These are phyloP conservation scores for Lagerstroemia speciosa DNA, from an alignment of 345 rosid species.

Conservation along the genomic window DNA sequence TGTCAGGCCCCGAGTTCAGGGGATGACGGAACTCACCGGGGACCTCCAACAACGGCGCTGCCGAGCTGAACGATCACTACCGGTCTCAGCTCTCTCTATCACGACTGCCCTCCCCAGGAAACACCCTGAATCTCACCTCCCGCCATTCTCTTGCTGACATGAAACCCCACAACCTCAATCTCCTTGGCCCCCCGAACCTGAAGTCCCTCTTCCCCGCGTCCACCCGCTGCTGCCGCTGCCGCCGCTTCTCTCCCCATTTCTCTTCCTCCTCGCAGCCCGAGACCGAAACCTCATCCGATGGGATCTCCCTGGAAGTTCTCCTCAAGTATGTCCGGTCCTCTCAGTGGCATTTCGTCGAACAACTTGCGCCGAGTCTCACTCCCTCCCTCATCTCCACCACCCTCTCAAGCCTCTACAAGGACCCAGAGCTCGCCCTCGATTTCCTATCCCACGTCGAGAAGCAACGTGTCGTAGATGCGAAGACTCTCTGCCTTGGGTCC, in stretches of 20 bases:
- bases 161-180: slow-evolving; percentile 20
- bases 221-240: not conserved
- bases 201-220: slow-evolving; percentile 7
- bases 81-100: not conserved
- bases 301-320: slow-evolving; percentile 10
- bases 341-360: slow-evolving; percentile 78
- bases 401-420: slow-evolving; percentile 36
- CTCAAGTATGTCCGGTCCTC: slow-evolving; percentile 34
- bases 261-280: slow-evolving; percentile 17
- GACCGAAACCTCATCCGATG: not conserved
- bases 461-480: slow-evolving; percentile 33
- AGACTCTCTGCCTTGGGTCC: slow-evolving; percentile 51
- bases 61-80: not conserved
- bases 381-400: slow-evolving; percentile 36
- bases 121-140: not conserved
- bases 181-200: slow-evolving; percentile 8
- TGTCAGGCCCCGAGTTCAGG: not conserved
- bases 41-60: not conserved
- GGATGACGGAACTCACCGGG: not conserved
- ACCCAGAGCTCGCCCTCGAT: slow-evolving; percentile 48
- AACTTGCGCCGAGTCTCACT: slow-evolving; percentile 29
- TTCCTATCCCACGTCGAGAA: slow-evolving; percentile 38
- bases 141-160: slow-evolving; percentile 9
- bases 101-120: too few species aligned
- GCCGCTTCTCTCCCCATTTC: slow-evolving; percentile 4